Percentiles rank a stretch among this genome's conserved stretches.
Evolutionary conservation across 2,329 filamentous ascomycete species (phyloP).

Genomic region (Cyclaneusma minus): DNA sequence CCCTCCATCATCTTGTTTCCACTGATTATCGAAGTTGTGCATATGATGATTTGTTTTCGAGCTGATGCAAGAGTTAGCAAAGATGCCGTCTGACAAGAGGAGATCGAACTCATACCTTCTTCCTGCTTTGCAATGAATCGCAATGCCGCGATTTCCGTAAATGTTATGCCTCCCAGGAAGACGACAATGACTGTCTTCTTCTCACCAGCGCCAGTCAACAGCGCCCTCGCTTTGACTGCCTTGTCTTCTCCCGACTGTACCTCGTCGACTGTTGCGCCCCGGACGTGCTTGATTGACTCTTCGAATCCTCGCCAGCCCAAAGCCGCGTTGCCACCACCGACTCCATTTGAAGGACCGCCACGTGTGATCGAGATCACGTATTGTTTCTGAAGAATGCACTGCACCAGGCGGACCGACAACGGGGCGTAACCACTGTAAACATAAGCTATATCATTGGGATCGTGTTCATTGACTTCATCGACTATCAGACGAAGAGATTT

Average conservation of each 20-base stretch:
- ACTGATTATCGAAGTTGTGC: slow-evolving; percentile 80
- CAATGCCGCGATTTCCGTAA: slow-evolving; percentile 87
- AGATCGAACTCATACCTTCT: slow-evolving; percentile 42
- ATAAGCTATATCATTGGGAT: slow-evolving; percentile 91
- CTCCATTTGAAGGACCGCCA: slow-evolving; percentile 36
- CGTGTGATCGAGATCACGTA: slow-evolving; percentile 58
- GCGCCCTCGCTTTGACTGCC: slow-evolving; percentile 70
- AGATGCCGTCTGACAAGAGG: slow-evolving; percentile 4
- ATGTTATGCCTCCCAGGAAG: slow-evolving; percentile 92
- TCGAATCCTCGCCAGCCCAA: slow-evolving; percentile 92
- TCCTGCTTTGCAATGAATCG: slow-evolving; percentile 79
- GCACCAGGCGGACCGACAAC: slow-evolving; percentile 76
- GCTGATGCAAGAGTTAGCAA: slow-evolving; percentile 23
- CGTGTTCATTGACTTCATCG: slow-evolving; percentile 90
- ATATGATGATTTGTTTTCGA: slow-evolving; percentile 74
- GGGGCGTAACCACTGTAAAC: slow-evolving; percentile 96
- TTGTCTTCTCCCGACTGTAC: slow-evolving; percentile 87
- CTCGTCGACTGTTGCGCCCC: slow-evolving; percentile 82
- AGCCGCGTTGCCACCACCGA: slow-evolving; percentile 37
- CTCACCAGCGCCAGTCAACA: slow-evolving; percentile 59
- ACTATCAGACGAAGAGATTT: slow-evolving; percentile 81
- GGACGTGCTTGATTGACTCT: slow-evolving; percentile 73
- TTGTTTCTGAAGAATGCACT: slow-evolving; percentile 84
- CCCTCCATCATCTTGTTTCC: slow-evolving; percentile 81
- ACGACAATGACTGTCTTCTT: slow-evolving; percentile 91